Evolutionary conservation across 75 land plant species (phyloP).

Genomic region (Pinus taeda): DNA sequence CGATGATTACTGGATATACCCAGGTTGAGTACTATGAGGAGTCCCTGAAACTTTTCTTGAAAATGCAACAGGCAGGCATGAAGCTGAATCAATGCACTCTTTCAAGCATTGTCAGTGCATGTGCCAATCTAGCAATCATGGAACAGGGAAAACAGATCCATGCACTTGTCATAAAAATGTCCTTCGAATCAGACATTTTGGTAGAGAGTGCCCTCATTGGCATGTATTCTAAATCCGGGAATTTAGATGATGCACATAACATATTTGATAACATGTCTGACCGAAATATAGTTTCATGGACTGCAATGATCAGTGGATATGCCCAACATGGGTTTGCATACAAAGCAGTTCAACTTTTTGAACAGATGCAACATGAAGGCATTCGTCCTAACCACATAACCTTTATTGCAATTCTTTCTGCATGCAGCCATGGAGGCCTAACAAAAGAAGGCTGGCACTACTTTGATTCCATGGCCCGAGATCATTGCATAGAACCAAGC

Average conservation of each 20-base stretch:
- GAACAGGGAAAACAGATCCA: slow-evolving; percentile 28
- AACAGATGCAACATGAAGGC: slow-evolving; percentile 4
- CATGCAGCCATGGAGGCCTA: slow-evolving; percentile 25
- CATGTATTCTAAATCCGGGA: slow-evolving; percentile 59
- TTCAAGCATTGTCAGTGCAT: slow-evolving; percentile 45
- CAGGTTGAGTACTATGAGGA: slow-evolving; percentile 32
- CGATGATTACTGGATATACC: slow-evolving; percentile 58
- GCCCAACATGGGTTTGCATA: slow-evolving; percentile 5
- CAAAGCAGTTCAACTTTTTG: slow-evolving; percentile 16
- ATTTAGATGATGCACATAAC: slow-evolving; percentile 18
- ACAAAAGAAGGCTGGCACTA: slow-evolving; percentile 38
- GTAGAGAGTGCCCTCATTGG: slow-evolving; percentile 43
- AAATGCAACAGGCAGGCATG: slow-evolving; percentile 16
- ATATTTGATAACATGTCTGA: slow-evolving; percentile 31
- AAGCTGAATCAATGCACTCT: slow-evolving; percentile 47
- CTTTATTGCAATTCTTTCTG: not conserved
- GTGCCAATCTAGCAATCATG: slow-evolving; percentile 22
- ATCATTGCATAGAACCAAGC: slow-evolving; percentile 25
- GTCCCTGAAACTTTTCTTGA: slow-evolving; percentile 29
- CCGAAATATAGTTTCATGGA: slow-evolving; percentile 54
- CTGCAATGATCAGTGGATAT: slow-evolving; percentile 43
- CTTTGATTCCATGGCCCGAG: slow-evolving; percentile 39
- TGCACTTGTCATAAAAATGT: slow-evolving; percentile 25
- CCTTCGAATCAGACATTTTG: slow-evolving; percentile 31
- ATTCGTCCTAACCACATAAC: not conserved